Evolutionary conservation across 2,329 filamentous ascomycete species (phyloP).

Genomic region (Penicillium rolfsii): DNA sequence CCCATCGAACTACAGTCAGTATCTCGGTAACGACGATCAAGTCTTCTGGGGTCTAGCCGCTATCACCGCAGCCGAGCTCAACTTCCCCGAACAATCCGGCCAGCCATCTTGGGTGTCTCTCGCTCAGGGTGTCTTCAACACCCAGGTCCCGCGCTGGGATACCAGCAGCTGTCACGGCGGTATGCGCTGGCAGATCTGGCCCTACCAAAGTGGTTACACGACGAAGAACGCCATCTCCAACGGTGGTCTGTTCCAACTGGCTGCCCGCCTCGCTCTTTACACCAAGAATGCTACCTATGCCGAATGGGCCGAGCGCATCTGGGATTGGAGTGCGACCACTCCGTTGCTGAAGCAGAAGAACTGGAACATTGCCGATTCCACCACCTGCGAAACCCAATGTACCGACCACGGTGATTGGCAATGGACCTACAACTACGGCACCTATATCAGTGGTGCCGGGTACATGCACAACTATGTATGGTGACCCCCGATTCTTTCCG

Average conservation of each 20-base stretch:
- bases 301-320: conserved; percentile 73
- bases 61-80: conserved; percentile 76
- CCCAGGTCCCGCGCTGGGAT: conserved; percentile 74
- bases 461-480: conserved; percentile 59
- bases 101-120: conserved; percentile 76
- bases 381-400: conserved; percentile 55
- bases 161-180: conserved; percentile 69
- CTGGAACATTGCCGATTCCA: conserved; percentile 61
- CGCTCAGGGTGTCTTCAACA: conserved; percentile 79
- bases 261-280: conserved; percentile 72
- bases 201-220: conserved; percentile 69
- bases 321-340: conserved; percentile 60
- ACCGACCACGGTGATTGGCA: conserved; percentile 56
- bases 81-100: conserved; percentile 69
- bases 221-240: conserved; percentile 64
- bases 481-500: not conserved
- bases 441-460: conserved; percentile 60
- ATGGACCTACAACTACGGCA: conserved; percentile 63
- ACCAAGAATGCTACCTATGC: conserved; percentile 79
- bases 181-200: conserved; percentile 83
- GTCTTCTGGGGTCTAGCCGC: conserved; percentile 85
- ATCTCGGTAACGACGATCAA: conserved; percentile 60
- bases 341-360: conserved; percentile 55
- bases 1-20: conserved; percentile 60
- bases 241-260: conserved; percentile 61